These are phyloP conservation scores for Cordia subcordata DNA, from an alignment of 257 asterid species.

Conservation along the genomic window DNA sequence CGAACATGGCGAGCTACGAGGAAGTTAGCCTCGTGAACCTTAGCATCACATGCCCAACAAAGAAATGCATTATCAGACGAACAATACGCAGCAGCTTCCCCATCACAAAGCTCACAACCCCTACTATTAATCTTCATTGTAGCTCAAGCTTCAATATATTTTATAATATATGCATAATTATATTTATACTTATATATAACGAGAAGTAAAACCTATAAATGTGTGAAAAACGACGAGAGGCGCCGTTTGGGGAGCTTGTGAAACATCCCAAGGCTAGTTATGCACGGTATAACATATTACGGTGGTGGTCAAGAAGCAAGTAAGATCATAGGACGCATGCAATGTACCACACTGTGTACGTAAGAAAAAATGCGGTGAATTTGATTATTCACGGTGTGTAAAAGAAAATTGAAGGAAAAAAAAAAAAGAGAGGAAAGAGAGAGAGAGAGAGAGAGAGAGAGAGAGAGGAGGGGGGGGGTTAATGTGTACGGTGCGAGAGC, in stretches of 20 bases:
- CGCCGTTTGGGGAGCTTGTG: neutral
- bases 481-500: conserved; percentile 12
- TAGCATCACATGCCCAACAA: conserved; percentile 46
- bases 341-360: neutral
- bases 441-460: neutral
- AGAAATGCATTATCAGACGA: conserved; percentile 59
- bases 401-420: too few relatives aligned
- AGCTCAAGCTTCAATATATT: neutral
- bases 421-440: neutral
- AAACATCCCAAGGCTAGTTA: too few relatives aligned
- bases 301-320: too few relatives aligned
- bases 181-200: too few relatives aligned
- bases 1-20: conserved; percentile 68
- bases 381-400: neutral
- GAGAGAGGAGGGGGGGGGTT: neutral
- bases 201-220: too few relatives aligned
- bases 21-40: conserved; percentile 55
- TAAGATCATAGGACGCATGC: too few relatives aligned
- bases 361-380: neutral
- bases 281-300: too few relatives aligned
- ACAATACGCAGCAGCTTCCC: conserved; percentile 39
- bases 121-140: conserved; percentile 15
- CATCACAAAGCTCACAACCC: conserved; percentile 47
- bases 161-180: too few relatives aligned
- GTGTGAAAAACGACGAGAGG: neutral